Evolutionary conservation across 2,329 filamentous ascomycete species (phyloP).

Genomic region (Fusarium vanettenii): DNA sequence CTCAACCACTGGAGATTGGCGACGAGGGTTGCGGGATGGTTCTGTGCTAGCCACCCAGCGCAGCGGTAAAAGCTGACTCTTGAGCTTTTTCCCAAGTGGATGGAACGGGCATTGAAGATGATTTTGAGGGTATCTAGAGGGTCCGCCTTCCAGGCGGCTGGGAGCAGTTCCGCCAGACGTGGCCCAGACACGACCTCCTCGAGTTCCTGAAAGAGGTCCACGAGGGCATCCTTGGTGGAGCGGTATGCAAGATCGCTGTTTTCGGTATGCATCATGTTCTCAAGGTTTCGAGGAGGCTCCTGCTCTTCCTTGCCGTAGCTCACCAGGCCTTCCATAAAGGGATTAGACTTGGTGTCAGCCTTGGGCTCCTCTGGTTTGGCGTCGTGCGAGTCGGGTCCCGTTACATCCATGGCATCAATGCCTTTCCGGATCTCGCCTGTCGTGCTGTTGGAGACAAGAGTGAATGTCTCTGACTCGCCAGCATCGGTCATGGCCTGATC

Average conservation of each 20-base stretch:
- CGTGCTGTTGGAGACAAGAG: constrained; percentile 42
- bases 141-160: constrained; percentile 62
- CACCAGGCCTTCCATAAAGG: constrained; percentile 51
- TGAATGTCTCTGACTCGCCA: constrained; percentile 41
- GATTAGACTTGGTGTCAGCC: constrained; percentile 20
- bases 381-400: neutral
- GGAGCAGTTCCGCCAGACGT: constrained; percentile 55
- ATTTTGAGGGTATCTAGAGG: constrained; percentile 64
- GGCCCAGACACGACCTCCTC: constrained; percentile 53
- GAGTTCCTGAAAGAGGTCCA: constrained; percentile 67
- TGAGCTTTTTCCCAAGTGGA: constrained; percentile 68
- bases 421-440: constrained; percentile 38
- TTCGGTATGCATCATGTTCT: constrained; percentile 63
- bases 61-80: constrained; percentile 61
- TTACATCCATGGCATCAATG: constrained; percentile 24
- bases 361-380: neutral
- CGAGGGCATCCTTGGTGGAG: constrained; percentile 58
- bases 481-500: constrained; percentile 24
- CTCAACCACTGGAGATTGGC: constrained; percentile 66
- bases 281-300: constrained; percentile 29
- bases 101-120: constrained; percentile 71
- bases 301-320: constrained; percentile 29
- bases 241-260: constrained; percentile 62
- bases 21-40: constrained; percentile 66
- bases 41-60: constrained; percentile 65